Evolutionary conservation across 176 grass and related monocot species (phyloP).

Genomic region (Zea luxurians): DNA sequence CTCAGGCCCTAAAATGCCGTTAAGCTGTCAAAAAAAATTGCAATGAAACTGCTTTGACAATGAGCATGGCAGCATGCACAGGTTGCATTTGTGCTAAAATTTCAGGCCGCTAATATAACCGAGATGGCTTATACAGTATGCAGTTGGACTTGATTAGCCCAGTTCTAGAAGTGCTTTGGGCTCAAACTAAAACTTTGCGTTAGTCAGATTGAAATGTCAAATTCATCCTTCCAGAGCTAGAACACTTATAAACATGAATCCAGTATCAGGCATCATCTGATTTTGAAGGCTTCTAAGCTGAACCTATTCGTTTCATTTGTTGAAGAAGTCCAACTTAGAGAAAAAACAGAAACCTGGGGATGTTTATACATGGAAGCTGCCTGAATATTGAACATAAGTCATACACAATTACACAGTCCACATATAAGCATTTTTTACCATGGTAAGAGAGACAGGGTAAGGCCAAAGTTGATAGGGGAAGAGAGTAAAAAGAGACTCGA

Average conservation of each 20-base stretch:
- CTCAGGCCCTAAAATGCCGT: not conserved
- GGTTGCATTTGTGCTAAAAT: not conserved
- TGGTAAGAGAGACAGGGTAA: not conserved
- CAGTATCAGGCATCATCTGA: not conserved
- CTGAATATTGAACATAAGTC: slow-evolving; percentile 1
- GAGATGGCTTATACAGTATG: not conserved
- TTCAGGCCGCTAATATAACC: not conserved
- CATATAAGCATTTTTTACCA: not conserved
- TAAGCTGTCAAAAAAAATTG: not conserved
- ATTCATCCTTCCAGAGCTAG: not conserved
- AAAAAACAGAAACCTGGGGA: not conserved
- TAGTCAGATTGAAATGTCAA: not conserved
- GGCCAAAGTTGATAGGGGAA: too few relatives aligned
- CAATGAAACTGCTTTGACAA: not conserved
- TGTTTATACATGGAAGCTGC: slow-evolving; percentile 3
- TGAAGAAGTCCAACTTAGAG: slow-evolving; percentile 5
- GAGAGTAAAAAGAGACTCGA: too few relatives aligned
- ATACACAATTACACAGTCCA: not conserved
- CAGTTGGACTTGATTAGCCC: not conserved
- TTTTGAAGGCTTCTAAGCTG: slow-evolving; percentile 8
- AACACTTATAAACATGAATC: not conserved
- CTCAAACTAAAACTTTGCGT: not conserved
- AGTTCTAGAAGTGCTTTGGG: not conserved
- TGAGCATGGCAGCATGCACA: too few relatives aligned
- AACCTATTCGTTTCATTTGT: not conserved